Conservation (phyloP, 1,284 basidiomycete genomes). For the Sporisorium iseilematis-ciliati region DNA sequence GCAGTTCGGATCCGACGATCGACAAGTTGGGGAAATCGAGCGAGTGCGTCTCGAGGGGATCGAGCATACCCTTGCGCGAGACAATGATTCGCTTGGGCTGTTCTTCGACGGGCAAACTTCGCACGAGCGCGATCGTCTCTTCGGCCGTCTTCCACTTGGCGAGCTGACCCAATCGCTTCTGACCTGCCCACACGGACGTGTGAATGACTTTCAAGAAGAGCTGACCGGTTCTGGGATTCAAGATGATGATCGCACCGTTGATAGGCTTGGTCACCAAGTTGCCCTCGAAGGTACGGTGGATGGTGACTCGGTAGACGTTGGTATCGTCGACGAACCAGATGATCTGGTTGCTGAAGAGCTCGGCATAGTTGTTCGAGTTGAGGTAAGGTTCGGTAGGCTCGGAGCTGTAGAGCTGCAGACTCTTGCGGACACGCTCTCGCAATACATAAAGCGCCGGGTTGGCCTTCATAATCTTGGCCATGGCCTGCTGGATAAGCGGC, state of each 20-base stretch:
- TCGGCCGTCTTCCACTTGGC: conserved; percentile 99
- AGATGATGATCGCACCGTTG: conserved; percentile 99
- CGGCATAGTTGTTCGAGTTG: conserved; percentile 96
- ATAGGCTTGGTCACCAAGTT: conserved; percentile 99
- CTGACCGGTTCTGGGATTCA: conserved; percentile 98
- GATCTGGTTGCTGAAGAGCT: conserved; percentile 98
- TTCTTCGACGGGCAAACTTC: conserved; percentile 96
- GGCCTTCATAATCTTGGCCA: conserved; percentile 99
- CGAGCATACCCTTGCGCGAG: conserved; percentile 98
- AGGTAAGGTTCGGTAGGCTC: conserved; percentile 99
- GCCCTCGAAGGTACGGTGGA: conserved; percentile 99
- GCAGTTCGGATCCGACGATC: conserved; percentile 98
- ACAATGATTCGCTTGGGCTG: conserved; percentile 99
- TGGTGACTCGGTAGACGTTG: conserved; percentile 99
- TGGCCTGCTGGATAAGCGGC: conserved; percentile 96
- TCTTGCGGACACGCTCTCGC: conserved; percentile 97
- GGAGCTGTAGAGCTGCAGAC: conserved; percentile 96
- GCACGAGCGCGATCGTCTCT: conserved; percentile 97
- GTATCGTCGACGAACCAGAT: conserved; percentile 99
- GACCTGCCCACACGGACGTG: conserved; percentile 99
- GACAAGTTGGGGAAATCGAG: conserved; percentile 99
- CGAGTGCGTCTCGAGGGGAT: conserved; percentile 90
- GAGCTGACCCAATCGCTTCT: conserved; percentile 98
- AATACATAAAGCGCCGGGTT: conserved; percentile 98
- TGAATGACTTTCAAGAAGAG: conserved; percentile 99